A percentile compares a stretch with the other conserved stretches of the same genome.
Conservation (phyloP, 208 protist genomes). For the Crithidia bombi region DNA sequence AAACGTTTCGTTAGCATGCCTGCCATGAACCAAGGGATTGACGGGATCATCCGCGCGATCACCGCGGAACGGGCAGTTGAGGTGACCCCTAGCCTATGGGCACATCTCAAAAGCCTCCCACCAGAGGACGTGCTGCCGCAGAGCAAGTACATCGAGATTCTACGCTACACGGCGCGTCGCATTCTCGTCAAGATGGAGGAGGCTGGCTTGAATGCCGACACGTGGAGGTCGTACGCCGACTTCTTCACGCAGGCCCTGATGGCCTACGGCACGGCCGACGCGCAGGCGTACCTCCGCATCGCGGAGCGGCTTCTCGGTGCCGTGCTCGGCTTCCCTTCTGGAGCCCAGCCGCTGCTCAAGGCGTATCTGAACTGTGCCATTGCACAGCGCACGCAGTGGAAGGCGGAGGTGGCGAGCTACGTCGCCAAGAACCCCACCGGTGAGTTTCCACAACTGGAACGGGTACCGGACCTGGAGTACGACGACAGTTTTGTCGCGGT, state of each 20-base stretch:
- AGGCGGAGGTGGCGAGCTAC: conserved; percentile 17
- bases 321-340: conserved; percentile 42
- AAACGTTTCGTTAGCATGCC: not conserved
- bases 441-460: conserved; percentile 17
- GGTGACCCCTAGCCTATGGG: conserved; percentile 28
- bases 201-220: conserved; percentile 38
- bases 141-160: conserved; percentile 38
- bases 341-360: conserved; percentile 40
- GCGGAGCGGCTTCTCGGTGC: conserved; percentile 37
- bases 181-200: conserved; percentile 55
- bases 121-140: conserved; percentile 28
- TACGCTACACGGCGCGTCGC: conserved; percentile 42
- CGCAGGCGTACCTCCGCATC: conserved; percentile 32
- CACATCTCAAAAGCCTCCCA: conserved; percentile 17
- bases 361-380: conserved; percentile 50
- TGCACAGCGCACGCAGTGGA: conserved; percentile 42
- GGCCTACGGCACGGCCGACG: conserved; percentile 45
- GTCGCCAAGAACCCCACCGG: conserved; percentile 10
- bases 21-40: conserved; percentile 20
- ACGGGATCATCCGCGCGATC: conserved; percentile 36
- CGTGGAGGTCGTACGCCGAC: conserved; percentile 53
- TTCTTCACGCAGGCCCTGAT: conserved; percentile 52
- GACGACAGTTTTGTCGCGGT: conserved; percentile 34
- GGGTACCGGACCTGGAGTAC: conserved; percentile 44
- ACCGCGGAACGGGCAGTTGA: conserved; percentile 21